Evolutionary conservation across 352 stramenopile genomes (phyloP), one percentile per base, ranked within the genome.

Genomic region (Pythium utonaiense): DNA sequence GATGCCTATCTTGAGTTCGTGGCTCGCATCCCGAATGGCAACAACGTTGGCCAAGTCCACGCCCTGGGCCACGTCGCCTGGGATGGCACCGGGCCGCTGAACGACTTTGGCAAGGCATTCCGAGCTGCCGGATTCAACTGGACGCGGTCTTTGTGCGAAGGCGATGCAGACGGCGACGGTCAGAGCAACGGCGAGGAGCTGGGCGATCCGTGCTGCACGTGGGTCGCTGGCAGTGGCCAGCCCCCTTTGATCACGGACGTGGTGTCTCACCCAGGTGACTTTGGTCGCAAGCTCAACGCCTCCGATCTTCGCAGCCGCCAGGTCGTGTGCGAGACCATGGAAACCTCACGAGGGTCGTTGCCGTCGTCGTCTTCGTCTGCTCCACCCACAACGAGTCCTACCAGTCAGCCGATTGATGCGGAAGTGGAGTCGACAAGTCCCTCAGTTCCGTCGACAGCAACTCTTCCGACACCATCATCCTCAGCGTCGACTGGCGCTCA

Each of bases 181-280:
- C 86, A 84, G 66, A 91, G 78, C 14, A 96, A 96, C 62, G 86
- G 86, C 34, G 72, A 91, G 62, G 86, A 96, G 50, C 77, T 96
- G 4, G 84, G 86, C 28, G 86, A 96, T 49, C 83, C 85, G 14
- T 92, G 87, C 71, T 96, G 86, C 64, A 78, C 69, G 48, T 95
- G 86, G 86, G 17, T 31, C 3, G 16, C 25, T 14, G 53, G 53
- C 27, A 84, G 68, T 8, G 51, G 22, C 21, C 24, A 28, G 1
- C 14, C 16, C 19, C 62, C 62, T 8, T 28, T 60, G 36, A 45
- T 64, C 28, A 64, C 56, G 3, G 41, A 60, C 30, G 45, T 48
- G 31, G 14, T 70, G 1, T 70, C 62, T 3, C 49, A 70, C 19
- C 62, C 62, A 14, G 62, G 62, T 12, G 57, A 70, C 56, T 33